Base-by-base conservation (phyloP, 345 rosid species). In the Rhizophora apiculata region DNA sequence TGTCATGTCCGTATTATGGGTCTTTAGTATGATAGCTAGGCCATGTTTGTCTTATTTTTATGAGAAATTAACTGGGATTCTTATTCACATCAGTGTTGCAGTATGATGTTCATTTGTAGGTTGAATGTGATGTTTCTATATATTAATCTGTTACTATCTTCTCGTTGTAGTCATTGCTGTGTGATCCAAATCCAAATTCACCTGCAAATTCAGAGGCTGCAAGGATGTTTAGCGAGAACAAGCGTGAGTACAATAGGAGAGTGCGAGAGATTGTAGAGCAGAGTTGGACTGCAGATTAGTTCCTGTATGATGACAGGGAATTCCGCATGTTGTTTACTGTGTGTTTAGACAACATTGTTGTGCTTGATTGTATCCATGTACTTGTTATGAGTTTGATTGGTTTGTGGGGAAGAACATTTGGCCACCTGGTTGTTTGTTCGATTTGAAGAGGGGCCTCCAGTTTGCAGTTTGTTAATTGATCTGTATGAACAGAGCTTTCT, bases 151-250 rank as follows among this genome's bases (percentile, higher is more conserved):
- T 56, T 15, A 56, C 18, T 24, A 20, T 56, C 49, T 56, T 56
- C 29, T 66, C 21, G 11, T 69, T 76, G 69, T 13, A 93, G 98
- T 94, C 98, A 3, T 74, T 94, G 81, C 96, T 94, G 18, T 91
- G 97, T 64, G 98, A 94, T 53, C 98, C 98, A 39, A 94, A 94
- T 76, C 96, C 98, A 8, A 94, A 89, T 72, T 94, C 98, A 21
- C 98, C 98, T 30, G 98, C 98, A 46, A 94, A 94, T 76, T 91
- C 98, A 27, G 98, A 94, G 85, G 98, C 98, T 68, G 98, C 98
- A 29, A 76, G 98, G 60, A 89, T 94, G 98, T 94, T 89, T 68
- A 94, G 95, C 1, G 97, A 91, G 84, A 91, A 89, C 82, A 91
- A 89, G 81, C 96, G 98, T 0, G 97, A 93, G 67, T 93, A 93